Base-by-base conservation (phyloP, 1,284 basidiomycete genomes). In the Vanrija pseudolonga region DNA sequence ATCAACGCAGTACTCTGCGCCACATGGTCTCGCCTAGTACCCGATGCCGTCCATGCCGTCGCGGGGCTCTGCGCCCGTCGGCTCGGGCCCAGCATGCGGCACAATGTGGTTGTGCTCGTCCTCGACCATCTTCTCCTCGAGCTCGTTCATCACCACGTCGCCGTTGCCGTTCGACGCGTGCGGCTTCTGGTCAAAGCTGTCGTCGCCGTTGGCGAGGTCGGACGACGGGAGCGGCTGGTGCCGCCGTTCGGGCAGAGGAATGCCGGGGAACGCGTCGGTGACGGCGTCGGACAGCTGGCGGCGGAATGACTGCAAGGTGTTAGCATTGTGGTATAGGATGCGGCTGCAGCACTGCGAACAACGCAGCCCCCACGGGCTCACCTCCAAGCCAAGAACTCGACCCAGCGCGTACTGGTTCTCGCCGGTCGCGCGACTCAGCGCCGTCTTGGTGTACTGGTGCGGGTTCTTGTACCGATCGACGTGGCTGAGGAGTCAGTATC, bases 391-490 rank as follows among this genome's bases (percentile, higher is more conserved):
- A 3, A 73, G 47, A 9, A 71, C 60, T 19, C 73, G 55, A 0
- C 73, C 73, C 7, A 73, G 58, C 23, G 71, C 65, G 51, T 73
- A 71, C 51, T 74, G 73, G 48, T 72, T 74, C 60, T 73, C 71
- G 28, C 71, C 71, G 1, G 68, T 68, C 2, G 70, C 71, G 23
- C 70, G 53, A 2, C 53, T 51, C n/a, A 72, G 58, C 38, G 63
- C 45, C 24, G 51, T 68, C 57, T 67, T 70, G 42, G 69, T 72
- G 53, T 68, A 68, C 26, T 48, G 46, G 52, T 72, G 69, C 11
- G 69, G 68, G 50, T 72, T 72, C 44, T 60, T 55, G 52, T 64
- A 60, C 23, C 47, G 40, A 52, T 71, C 69, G 23, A 71, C 53
- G 24, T 60, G 43, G 3, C 62, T 69, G 43, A 3, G 6, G 45